Evolutionary conservation across 2,329 filamentous ascomycete species (phyloP), one percentile per base, ranked within the genome.

Genomic region (Colletotrichum falcatum): DNA sequence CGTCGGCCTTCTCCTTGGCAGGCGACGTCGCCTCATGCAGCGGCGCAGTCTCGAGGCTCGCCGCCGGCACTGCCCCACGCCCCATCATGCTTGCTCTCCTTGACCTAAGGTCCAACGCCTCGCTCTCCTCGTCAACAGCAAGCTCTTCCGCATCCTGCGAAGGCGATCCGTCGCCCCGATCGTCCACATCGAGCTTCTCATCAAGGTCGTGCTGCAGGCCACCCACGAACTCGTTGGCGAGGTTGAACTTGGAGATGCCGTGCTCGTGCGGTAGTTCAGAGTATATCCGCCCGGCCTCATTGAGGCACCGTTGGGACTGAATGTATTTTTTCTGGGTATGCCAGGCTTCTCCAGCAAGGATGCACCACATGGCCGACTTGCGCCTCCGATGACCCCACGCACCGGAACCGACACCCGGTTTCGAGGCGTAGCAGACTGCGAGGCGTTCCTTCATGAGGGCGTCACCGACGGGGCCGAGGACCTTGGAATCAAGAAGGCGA

Each of bases 351-450:
- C 94, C 91, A 1, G 93, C 92, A 48, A 97, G 86, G 28, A 96
- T 87, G 74, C 91, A 92, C 95, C 95, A 99, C 73, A 97, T 88
- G 0, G 93, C 96, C 2, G 95, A 93, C 83, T 98, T 99, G 59
- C 96, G 88, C 70, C 87, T 88, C 72, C 95, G 88, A 11, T 88
- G 86, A 20, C 95, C 94, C 85, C 91, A 92, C 46, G 84, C 83
- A 71, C 90, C 87, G 11, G 87, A 88, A 3, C 72, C 72, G 4
- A 90, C 82, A 3, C 92, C 91, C 33, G 86, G 86, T 74, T 93
- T 93, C 3, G 92, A 90, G 0, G 89, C 89, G 80, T 95, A 98
- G 82, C 94, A 97, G 2, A 92, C 89, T 0, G 94, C 93, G 26
- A 98, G 88, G 44, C 96, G 90, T 81, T 99, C 95, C 63, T 92